Percentiles rank a stretch among this genome's conserved stretches.
Conservation (phyloP, 2,329 filamentous ascomycete species). For the Passalora sequoiae region DNA sequence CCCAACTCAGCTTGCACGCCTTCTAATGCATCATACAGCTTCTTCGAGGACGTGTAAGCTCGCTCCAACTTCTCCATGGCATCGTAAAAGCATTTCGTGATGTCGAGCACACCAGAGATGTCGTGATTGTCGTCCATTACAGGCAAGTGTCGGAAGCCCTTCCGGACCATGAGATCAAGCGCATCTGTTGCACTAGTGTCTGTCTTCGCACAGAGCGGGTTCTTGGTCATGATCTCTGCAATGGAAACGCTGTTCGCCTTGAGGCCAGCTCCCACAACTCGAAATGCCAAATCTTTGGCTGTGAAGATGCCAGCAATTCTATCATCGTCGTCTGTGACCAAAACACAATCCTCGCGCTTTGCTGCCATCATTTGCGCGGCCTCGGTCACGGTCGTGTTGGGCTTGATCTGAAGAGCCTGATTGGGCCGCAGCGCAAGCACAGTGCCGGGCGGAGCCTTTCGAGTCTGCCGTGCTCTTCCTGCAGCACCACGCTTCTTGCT, state of each 20-base stretch:
- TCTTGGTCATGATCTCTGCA: slow-evolving; percentile 99
- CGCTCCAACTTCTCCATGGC: slow-evolving; percentile 99
- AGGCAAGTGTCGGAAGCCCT: slow-evolving; percentile 93
- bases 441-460: slow-evolving; percentile 92
- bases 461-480: slow-evolving; percentile 72
- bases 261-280: slow-evolving; percentile 84
- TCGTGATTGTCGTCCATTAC: slow-evolving; percentile 99
- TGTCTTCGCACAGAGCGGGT: slow-evolving; percentile 92
- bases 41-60: slow-evolving; percentile 94
- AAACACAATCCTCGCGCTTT: slow-evolving; percentile 94
- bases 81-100: slow-evolving; percentile 99
- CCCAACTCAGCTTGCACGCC: slow-evolving; percentile 96
- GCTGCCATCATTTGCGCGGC: slow-evolving; percentile 98
- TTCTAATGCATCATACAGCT: slow-evolving; percentile 94
- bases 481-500: slow-evolving; percentile 90
- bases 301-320: slow-evolving; percentile 98
- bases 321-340: slow-evolving; percentile 97
- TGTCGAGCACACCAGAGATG: slow-evolving; percentile 95
- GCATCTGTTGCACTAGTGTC: slow-evolving; percentile 98
- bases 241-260: slow-evolving; percentile 89
- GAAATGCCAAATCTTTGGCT: slow-evolving; percentile 95
- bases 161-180: slow-evolving; percentile 94
- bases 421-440: slow-evolving; percentile 94
- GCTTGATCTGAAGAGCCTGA: slow-evolving; percentile 95
- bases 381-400: slow-evolving; percentile 85